Evolutionary conservation across 2,329 filamentous ascomycete species (phyloP), one percentile per base, ranked within the genome.

Genomic region (Setomelanomma holmii): DNA sequence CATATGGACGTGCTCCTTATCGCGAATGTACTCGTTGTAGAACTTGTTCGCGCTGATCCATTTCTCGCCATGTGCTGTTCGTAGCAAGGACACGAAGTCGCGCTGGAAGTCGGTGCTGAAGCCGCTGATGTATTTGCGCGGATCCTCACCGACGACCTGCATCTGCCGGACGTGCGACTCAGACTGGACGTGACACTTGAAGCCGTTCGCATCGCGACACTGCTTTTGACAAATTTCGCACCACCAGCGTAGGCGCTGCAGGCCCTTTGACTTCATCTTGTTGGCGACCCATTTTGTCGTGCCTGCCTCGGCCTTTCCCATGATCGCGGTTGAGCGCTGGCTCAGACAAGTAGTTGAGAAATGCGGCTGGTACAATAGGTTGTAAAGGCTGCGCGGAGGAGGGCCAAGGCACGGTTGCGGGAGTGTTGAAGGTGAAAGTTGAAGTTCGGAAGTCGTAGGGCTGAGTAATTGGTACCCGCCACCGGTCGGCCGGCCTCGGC

Each of bases 271-370:
- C 78, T 96, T 97, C 80, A 96, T 88, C 78, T 92, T 89, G 79
- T 98, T 98, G 76, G 85, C 86, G 54, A 98, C 84, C 74, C 91
- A 85, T 78, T 97, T 98, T n/a, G 89, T 91, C 50, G 88, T 90
- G 58, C 95, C 95, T 47, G 91, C 87, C 80, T 98, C 95, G 67
- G 95, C 95, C 80, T 90, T 91, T 46, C 89, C 88, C 93, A 98
- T 98, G 27, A 42, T 64, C 51, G 48, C 44, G 47, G 53, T 49
- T 54, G 14, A n/a, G 34, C 34, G 34, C 34, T 3, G n/a, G n/a
- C n/a, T n/a, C n/a, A n/a, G n/a, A n/a, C n/a, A n/a, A n/a, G n/a
- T n/a, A n/a, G n/a, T n/a, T n/a, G n/a, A n/a, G n/a, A n/a, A n/a
- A n/a, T n/a, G n/a, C n/a, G n/a, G n/a, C n/a, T n/a, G n/a, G n/a